Evolutionary conservation across 768 basidiomycete genomes (phyloP).

Genomic region (Pleurotus tuber-regium): DNA sequence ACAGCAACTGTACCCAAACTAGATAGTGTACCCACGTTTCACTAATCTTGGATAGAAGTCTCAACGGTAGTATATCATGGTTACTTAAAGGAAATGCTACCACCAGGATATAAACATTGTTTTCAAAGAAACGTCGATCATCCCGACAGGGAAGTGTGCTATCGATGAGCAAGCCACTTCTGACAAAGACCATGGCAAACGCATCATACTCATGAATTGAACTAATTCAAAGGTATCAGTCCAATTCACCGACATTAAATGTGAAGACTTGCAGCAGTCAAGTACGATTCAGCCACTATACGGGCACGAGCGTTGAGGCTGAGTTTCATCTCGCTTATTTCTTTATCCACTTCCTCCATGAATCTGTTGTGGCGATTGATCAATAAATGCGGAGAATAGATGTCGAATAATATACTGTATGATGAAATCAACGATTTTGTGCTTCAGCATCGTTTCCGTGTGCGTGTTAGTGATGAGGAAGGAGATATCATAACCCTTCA

Average conservation of each 20-base stretch:
- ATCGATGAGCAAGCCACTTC: too few relatives aligned
- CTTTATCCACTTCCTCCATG: slow-evolving; percentile 99
- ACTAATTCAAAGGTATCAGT: slow-evolving; percentile 23
- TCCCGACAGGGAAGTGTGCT: too few relatives aligned
- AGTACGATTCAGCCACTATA: slow-evolving; percentile 95
- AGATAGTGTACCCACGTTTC: background rate
- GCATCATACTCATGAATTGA: slow-evolving; percentile 33
- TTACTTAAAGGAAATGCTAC: slow-evolving; percentile 12
- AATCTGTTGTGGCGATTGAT: slow-evolving; percentile 49
- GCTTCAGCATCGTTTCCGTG: slow-evolving; percentile 98
- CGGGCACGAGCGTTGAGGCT: slow-evolving; percentile 94
- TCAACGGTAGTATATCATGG: too few relatives aligned
- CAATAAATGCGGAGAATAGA: slow-evolving; percentile 3
- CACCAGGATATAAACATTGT: too few relatives aligned
- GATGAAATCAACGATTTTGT: slow-evolving; percentile 99
- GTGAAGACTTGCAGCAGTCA: slow-evolving; percentile 68
- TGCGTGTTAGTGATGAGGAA: slow-evolving; percentile 98
- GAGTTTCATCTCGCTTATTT: slow-evolving; percentile 99
- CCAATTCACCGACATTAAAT: background rate
- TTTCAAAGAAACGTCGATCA: too few relatives aligned
- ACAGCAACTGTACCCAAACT: too few relatives aligned
- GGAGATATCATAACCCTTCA: slow-evolving; percentile 97
- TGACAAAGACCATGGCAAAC: too few relatives aligned
- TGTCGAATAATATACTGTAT: slow-evolving; percentile 68
- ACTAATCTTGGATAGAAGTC: slow-evolving; percentile 10